Base-by-base conservation (phyloP, 495 filamentous ascomycete species). In the Trichoderma reesei region DNA sequence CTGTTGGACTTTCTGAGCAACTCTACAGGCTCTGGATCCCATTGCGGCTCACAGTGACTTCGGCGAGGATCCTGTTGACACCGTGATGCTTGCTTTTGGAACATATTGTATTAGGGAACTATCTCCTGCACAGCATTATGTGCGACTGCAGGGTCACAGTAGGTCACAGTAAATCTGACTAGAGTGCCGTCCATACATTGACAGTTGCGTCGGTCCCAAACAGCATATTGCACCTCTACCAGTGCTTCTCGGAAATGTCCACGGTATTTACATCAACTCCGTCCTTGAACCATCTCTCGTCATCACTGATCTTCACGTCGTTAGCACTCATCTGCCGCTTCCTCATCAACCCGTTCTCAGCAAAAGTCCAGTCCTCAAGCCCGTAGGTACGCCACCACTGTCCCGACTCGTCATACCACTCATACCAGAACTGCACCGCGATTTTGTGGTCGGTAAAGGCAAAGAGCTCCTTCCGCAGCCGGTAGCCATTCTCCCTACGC, bases 281-380 rank as follows among this genome's bases (percentile, higher is more conserved):
- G 2, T 88, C 85, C 69, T 78, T 82, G 68, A 86, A 88, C 87
- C 87, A 90, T 60, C 87, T 74, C 69, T 86, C 83, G 18, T 74
- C 75, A 41, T 86, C 84, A 1, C 66, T 75, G 59, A 96, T 86
- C 70, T 84, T 78, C 26, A 96, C 71, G 76, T 96, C 90, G 69
- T 96, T 96, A 3, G 89, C 92, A 71, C 90, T 94, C 92, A 96
- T 96, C 85, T 87, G 85, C 54, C 91, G 74, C 77, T 96, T 96
- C 64, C 85, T 72, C 92, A 96, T 96, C 67, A 85, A 79, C 0
- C 92, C 92, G 41, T 90, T 83, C 33, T 79, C 79, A 1, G 86
- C 88, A 76, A 91, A 96, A 0, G 91, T 96, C 92, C 91, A 96
- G 71, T 96, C 89, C 76, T 96, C 91, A 33, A 96, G 79, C 0